Evolutionary conservation across 768 basidiomycete species (phyloP).

Genomic region (Boletus barrowsii): DNA sequence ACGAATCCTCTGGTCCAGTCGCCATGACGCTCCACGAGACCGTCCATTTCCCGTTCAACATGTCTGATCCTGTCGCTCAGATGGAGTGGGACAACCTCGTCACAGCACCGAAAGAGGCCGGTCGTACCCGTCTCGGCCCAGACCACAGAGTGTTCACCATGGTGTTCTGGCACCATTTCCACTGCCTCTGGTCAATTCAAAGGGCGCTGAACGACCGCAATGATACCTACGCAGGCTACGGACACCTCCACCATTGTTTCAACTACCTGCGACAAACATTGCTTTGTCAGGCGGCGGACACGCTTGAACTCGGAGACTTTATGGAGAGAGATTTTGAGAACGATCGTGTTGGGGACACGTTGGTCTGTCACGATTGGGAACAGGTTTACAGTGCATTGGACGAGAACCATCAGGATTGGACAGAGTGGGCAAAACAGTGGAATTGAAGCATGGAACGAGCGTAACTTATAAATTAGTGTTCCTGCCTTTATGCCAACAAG

Average conservation of each 20-base stretch:
- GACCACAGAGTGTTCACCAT: slow-evolving; percentile 11
- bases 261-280: slow-evolving; percentile 13
- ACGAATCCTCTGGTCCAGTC: not conserved
- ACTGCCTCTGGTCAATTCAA: slow-evolving; percentile 15
- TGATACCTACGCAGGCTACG: slow-evolving; percentile 5
- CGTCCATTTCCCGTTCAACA: slow-evolving; percentile 6
- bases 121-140: slow-evolving; percentile 13
- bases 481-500: not conserved
- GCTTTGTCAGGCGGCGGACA: slow-evolving; percentile 15
- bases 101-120: slow-evolving; percentile 4
- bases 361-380: slow-evolving; percentile 13
- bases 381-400: slow-evolving; percentile 4
- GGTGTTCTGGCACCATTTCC: slow-evolving; percentile 12
- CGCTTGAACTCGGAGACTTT: slow-evolving; percentile 16
- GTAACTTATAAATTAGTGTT: too few species aligned
- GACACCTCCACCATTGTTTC: slow-evolving; percentile 12
- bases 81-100: slow-evolving; percentile 11
- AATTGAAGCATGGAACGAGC: not conserved
- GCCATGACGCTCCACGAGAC: slow-evolving; percentile 16
- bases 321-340: slow-evolving; percentile 11
- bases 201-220: slow-evolving; percentile 9
- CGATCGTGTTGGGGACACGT: slow-evolving; percentile 10
- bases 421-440: slow-evolving; percentile 10
- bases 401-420: slow-evolving; percentile 5
- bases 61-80: slow-evolving; percentile 1